phyloP scores from a whole-genome alignment of 2,329 filamentous ascomycete species.

The Rutstroemia sp. region DNA sequence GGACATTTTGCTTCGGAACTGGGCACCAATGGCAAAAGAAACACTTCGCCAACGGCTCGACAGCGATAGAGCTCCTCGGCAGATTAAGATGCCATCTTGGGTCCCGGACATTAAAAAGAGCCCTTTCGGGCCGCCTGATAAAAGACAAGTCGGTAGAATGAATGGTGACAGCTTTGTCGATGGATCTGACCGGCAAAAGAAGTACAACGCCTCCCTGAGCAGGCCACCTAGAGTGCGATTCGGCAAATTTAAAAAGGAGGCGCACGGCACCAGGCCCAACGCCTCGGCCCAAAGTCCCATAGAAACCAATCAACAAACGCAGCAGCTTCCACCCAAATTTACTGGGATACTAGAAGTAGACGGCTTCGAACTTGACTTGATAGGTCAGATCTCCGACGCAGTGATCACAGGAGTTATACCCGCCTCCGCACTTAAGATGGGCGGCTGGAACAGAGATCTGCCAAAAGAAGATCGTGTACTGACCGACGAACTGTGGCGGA shows the following conservation, averaged over 20 bases:
- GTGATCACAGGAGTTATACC: slow-evolving; percentile 9
- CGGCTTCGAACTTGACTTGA: slow-evolving; percentile 9
- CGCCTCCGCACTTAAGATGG: slow-evolving; percentile 6
- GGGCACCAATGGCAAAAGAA: slow-evolving; percentile 13
- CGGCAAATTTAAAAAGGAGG: neutral
- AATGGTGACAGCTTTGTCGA: slow-evolving; percentile 20
- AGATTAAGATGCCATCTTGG: slow-evolving; percentile 15
- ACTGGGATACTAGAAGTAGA: slow-evolving; percentile 10
- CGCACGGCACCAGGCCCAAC: no score
- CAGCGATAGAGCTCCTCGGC: neutral
- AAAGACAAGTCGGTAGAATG: slow-evolving; percentile 1
- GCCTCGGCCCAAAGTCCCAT: no score
- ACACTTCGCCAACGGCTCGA: neutral
- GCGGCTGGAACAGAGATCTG: slow-evolving; percentile 6
- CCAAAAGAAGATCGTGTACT: neutral
- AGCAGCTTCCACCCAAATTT: slow-evolving; percentile 1
- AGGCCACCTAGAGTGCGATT: neutral
- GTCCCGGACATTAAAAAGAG: slow-evolving; percentile 12
- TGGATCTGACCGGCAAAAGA: neutral
- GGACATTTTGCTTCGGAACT: slow-evolving; percentile 18
- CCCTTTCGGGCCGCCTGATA: slow-evolving; percentile 12
- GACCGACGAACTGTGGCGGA: slow-evolving; percentile 16
- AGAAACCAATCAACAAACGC: neutral
- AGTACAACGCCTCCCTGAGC: slow-evolving; percentile 13
- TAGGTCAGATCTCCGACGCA: slow-evolving; percentile 3